Conservation (phyloP, 306 rosid species). For the Acacia acuminata region DNA sequence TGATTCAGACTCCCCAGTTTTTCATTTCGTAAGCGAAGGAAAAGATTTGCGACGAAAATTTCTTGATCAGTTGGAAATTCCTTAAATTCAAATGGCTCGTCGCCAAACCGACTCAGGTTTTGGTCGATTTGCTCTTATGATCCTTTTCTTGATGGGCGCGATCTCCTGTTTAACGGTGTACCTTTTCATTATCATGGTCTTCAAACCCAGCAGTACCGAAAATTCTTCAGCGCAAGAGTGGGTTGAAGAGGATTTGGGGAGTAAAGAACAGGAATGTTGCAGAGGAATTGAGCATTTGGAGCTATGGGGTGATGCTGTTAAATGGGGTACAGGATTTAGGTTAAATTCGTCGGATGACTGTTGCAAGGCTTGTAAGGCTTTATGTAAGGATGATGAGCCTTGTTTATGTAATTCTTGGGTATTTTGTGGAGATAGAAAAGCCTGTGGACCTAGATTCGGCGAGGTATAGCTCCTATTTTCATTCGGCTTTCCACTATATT, state of each 20-base stretch:
- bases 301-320: conserved; percentile 81
- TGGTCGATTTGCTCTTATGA: conserved; percentile 47
- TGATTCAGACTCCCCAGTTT: neutral
- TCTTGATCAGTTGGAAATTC: conserved; percentile 28
- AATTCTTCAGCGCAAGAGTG: conserved; percentile 18
- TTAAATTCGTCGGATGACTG: conserved; percentile 65
- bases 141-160: conserved; percentile 54
- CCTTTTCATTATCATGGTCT: conserved; percentile 37
- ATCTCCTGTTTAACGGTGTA: conserved; percentile 60
- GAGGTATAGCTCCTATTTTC: conserved; percentile 57
- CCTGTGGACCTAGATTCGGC: conserved; percentile 72
- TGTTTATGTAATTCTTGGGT: conserved; percentile 84
- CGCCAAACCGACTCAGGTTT: conserved; percentile 57
- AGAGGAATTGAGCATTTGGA: conserved; percentile 70
- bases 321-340: conserved; percentile 69
- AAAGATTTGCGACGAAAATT: conserved; percentile 8
- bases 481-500: neutral
- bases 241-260: conserved; percentile 9
- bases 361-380: conserved; percentile 65
- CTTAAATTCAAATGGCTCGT: conserved; percentile 62
- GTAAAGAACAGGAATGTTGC: conserved; percentile 40
- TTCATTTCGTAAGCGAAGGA: neutral
- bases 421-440: conserved; percentile 63
- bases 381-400: conserved; percentile 50
- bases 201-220: neutral